A percentile compares a stretch with the other conserved stretches of the same genome.
phyloP scores from a whole-genome alignment of 106 monocot genomes.

The Dactylorhiza incarnata region DNA sequence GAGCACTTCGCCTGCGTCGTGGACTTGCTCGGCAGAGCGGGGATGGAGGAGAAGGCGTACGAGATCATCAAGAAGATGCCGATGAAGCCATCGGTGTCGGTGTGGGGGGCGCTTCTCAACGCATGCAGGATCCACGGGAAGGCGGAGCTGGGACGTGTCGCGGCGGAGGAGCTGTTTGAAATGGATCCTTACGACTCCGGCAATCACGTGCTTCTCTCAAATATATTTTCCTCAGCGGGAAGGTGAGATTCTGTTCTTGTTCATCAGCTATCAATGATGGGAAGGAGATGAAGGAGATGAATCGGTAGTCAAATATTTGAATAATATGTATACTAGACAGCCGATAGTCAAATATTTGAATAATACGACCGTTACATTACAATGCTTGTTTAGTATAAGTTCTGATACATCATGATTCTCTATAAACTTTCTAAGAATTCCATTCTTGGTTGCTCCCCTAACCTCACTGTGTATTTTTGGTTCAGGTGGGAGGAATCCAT shows the following conservation, averaged over 20 bases:
- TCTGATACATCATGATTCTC: too few species aligned
- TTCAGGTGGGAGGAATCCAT: constrained; percentile 74
- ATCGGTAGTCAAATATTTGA: too few species aligned
- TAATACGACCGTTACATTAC: too few species aligned
- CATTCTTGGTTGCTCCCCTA: not conserved
- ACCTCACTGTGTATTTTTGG: not conserved
- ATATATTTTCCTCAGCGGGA: constrained; percentile 74
- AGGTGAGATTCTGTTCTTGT: constrained; percentile 29
- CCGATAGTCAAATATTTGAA: too few species aligned
- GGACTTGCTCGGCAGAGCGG: constrained; percentile 82
- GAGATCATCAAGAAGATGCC: constrained; percentile 76
- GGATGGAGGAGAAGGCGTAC: constrained; percentile 67
- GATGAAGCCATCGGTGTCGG: constrained; percentile 56
- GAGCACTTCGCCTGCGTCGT: constrained; percentile 91
- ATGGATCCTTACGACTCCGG: constrained; percentile 72
- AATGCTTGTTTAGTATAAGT: too few species aligned
- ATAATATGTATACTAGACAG: too few species aligned
- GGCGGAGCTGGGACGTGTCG: constrained; percentile 55
- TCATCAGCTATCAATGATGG: too few species aligned
- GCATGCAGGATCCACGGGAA: constrained; percentile 82
- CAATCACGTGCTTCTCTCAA: constrained; percentile 76
- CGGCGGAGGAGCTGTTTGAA: constrained; percentile 64
- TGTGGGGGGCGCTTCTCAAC: constrained; percentile 88
- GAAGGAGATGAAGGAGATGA: too few species aligned
- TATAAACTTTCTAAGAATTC: not conserved